Conservation (phyloP, 495 filamentous ascomycete genomes). For the Bacidia gigantensis region DNA sequence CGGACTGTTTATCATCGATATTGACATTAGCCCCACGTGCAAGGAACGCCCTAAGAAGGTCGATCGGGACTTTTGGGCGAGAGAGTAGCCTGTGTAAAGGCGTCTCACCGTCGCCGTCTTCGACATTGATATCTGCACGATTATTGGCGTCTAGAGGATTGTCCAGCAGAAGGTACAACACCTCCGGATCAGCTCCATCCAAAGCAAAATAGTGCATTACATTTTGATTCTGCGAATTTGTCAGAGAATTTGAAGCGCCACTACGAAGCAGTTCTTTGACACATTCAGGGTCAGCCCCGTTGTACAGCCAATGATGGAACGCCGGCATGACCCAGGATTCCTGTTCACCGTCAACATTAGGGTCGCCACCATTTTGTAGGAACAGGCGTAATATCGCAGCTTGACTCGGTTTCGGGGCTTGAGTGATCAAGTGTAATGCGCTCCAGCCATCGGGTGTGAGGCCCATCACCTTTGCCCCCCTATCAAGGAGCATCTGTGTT, state of each 20-base stretch:
- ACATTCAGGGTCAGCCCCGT: slow-evolving; percentile 6
- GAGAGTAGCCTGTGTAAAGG: slow-evolving; percentile 2
- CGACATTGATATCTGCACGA: slow-evolving; percentile 2
- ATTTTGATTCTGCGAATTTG: not conserved
- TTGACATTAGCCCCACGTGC: slow-evolving; percentile 5
- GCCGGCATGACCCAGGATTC: slow-evolving; percentile 1
- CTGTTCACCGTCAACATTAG: not conserved
- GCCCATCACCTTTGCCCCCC: slow-evolving; percentile 7
- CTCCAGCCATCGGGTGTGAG: not conserved
- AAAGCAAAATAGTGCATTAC: not conserved
- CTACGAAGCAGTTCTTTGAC: slow-evolving; percentile 9
- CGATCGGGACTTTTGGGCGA: slow-evolving; percentile 1
- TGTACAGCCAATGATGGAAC: slow-evolving; percentile 11
- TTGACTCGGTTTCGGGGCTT: not conserved
- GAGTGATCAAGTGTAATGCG: slow-evolving; percentile 1
- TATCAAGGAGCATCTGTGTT: slow-evolving; percentile 5
- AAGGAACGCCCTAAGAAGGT: slow-evolving; percentile 8
- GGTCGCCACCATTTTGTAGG: not conserved
- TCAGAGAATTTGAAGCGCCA: not conserved
- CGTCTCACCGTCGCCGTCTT: slow-evolving; percentile 6
- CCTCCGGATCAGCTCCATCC: not conserved
- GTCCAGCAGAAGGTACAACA: slow-evolving; percentile 8
- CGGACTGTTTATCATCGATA: slow-evolving; percentile 6
- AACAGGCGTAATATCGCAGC: not conserved
- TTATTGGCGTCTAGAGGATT: slow-evolving; percentile 5